Percentiles rank a stretch among this genome's conserved stretches.
These are phyloP conservation scores for Venturia pyrina DNA, from an alignment of 2,329 filamentous ascomycete genomes.

Conservation along the genomic window DNA sequence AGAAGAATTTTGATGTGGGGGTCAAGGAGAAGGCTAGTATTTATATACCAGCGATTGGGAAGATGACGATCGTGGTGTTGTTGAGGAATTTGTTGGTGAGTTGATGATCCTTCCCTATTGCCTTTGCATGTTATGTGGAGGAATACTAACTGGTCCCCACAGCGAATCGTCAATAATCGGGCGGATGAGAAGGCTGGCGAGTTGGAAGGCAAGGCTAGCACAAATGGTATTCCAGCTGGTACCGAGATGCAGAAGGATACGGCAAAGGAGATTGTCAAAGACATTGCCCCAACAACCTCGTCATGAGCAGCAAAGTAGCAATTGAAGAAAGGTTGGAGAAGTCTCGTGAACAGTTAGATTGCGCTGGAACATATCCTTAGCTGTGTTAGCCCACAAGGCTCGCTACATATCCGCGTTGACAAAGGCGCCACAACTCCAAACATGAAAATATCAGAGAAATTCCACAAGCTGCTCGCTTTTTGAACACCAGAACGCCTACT, in stretches of 20 bases:
- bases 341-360: not conserved
- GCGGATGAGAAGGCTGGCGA: not conserved
- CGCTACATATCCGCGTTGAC: not conserved
- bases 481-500: not conserved
- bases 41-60: constrained; percentile 93
- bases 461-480: not conserved
- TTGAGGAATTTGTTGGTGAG: constrained; percentile 75
- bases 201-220: not conserved
- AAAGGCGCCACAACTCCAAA: not conserved
- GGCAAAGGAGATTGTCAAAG: not conserved
- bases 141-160: not conserved
- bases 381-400: not conserved
- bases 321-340: not conserved
- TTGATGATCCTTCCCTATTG: not conserved
- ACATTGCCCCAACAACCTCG: not conserved
- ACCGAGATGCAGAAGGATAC: not conserved
- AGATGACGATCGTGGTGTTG: constrained; percentile 90
- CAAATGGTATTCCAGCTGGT: not conserved
- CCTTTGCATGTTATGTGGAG: too few species aligned
- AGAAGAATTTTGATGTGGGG: constrained; percentile 57
- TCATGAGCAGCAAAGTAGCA: not conserved
- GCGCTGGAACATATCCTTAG: not conserved
- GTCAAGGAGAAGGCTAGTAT: constrained; percentile 95
- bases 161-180: constrained; percentile 2
- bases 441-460: not conserved